Evolutionary conservation across 176 grass and related monocot genomes (phyloP).

Genomic region (Oryza longistaminata): DNA sequence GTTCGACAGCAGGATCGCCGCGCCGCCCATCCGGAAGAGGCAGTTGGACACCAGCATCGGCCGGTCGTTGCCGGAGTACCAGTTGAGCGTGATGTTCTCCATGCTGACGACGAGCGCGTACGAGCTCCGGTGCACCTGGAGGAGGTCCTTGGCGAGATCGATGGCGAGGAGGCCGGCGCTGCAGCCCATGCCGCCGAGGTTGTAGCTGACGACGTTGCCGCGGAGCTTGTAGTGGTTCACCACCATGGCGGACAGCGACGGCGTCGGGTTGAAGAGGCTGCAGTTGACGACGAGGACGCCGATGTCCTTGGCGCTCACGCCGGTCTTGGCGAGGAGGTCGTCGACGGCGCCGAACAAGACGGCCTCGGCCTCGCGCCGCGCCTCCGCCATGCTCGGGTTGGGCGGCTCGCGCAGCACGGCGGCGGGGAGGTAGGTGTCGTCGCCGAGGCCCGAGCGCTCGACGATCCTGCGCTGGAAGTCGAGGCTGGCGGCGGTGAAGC

Average conservation of each 20-base stretch:
- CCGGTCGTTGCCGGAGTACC: too few species aligned
- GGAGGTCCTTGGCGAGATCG: conserved; percentile 76
- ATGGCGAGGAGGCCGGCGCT: conserved; percentile 74
- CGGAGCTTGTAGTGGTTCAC: conserved; percentile 91
- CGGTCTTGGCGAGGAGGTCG: conserved; percentile 68
- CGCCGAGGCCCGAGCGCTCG: conserved; percentile 44
- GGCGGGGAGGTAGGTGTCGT: conserved; percentile 68
- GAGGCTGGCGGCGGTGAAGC: conserved; percentile 63
- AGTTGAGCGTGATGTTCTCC: too few species aligned
- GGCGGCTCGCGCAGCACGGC: conserved; percentile 61
- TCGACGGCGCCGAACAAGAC: conserved; percentile 91
- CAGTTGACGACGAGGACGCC: conserved; percentile 80
- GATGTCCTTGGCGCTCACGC: conserved; percentile 69
- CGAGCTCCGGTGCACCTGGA: conserved; percentile 72
- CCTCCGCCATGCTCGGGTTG: conserved; percentile 65
- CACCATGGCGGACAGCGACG: conserved; percentile 85
- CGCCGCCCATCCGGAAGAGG: too few species aligned
- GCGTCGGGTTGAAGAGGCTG: conserved; percentile 34
- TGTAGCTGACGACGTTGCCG: conserved; percentile 81
- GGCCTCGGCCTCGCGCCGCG: conserved; percentile 56
- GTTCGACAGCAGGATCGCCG: conserved; percentile 75
- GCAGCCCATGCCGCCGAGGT: conserved; percentile 89
- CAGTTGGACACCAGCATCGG: too few species aligned
- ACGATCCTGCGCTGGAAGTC: conserved; percentile 90
- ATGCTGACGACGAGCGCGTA: conserved; percentile 80